phyloP scores from a whole-genome alignment of 495 filamentous ascomycete species.

The Penicillium crystallinum region DNA sequence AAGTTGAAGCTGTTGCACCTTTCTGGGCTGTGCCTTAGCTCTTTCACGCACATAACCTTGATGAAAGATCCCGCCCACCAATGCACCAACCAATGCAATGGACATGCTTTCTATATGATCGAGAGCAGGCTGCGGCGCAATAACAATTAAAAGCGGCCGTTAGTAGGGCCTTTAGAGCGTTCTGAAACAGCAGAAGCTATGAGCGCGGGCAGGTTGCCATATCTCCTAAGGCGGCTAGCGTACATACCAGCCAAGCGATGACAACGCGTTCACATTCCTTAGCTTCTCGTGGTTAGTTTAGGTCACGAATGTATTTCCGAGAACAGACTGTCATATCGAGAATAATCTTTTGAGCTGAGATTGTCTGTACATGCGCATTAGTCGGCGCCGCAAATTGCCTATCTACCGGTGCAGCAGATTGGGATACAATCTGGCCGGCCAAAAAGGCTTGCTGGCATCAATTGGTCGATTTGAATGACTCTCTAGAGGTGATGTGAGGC shows the following conservation, averaged over 20 bases:
- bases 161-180: background rate
- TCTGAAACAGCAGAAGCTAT: background rate
- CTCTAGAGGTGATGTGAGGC: too few relatives aligned
- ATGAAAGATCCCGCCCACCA: background rate
- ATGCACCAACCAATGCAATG: too few relatives aligned
- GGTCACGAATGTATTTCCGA: background rate
- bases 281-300: background rate
- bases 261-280: conserved; percentile 9
- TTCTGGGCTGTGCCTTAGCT: too few relatives aligned
- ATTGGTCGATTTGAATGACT: too few relatives aligned
- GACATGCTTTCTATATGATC: too few relatives aligned
- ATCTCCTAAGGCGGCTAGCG: background rate
- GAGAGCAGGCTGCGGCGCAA: too few relatives aligned
- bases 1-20: background rate
- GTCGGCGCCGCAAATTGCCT: background rate
- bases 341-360: background rate
- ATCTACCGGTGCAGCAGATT: background rate
- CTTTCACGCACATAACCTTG: background rate
- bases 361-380: background rate
- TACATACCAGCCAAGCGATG: conserved; percentile 8
- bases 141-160: too few relatives aligned
- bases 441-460: too few relatives aligned
- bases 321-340: background rate
- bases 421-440: background rate
- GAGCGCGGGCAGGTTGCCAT: background rate